phyloP scores from a whole-genome alignment of 805 yeast genomes.

The Candida schatavii region DNA sequence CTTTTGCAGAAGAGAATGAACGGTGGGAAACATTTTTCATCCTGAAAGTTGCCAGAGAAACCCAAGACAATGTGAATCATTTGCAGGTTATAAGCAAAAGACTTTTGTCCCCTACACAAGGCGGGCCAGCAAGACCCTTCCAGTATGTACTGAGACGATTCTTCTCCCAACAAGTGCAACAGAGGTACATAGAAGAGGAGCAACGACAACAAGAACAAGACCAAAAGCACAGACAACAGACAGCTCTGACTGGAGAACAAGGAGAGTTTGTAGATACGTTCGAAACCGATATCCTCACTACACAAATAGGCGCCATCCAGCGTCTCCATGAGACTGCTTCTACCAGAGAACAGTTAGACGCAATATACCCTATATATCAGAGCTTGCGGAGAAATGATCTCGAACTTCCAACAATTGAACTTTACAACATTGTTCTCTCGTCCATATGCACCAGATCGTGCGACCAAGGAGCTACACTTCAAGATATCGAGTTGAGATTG shows the following conservation, averaged over 20 bases:
- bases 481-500: slow-evolving; percentile 54
- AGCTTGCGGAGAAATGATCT: slow-evolving; percentile 36
- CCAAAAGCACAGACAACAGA: neutral
- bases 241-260: neutral
- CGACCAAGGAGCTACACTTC: slow-evolving; percentile 29
- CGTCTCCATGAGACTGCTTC: neutral
- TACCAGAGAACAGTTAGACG: slow-evolving; percentile 12
- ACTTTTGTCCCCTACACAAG: slow-evolving; percentile 19
- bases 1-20: neutral
- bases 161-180: slow-evolving; percentile 6
- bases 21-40: slow-evolving; percentile 21
- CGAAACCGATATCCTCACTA: neutral
- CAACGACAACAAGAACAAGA: neutral
- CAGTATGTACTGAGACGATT: slow-evolving; percentile 7
- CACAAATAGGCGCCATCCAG: neutral
- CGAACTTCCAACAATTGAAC: slow-evolving; percentile 45
- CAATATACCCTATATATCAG: slow-evolving; percentile 41
- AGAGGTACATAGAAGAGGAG: slow-evolving; percentile 2
- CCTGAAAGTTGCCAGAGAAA: slow-evolving; percentile 28
- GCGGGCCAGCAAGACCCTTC: slow-evolving; percentile 7
- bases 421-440: slow-evolving; percentile 52
- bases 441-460: slow-evolving; percentile 53
- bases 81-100: slow-evolving; percentile 21
- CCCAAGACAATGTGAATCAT: slow-evolving; percentile 22
- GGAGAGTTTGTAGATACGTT: neutral